phyloP scores from a whole-genome alignment of 2,329 filamentous ascomycete species.

The Knufia fluminis region DNA sequence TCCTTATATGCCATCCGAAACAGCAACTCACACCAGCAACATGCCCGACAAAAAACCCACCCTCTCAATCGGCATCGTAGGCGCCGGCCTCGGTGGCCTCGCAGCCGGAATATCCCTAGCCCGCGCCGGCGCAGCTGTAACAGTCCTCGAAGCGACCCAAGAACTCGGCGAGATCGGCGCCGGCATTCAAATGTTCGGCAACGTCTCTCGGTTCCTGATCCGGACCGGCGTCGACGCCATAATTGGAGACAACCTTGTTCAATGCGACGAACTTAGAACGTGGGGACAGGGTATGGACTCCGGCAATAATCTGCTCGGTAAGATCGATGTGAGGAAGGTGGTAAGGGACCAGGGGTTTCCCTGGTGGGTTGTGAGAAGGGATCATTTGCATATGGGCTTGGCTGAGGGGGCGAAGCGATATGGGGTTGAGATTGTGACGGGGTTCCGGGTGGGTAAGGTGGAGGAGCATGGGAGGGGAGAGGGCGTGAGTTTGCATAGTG shows the following conservation, averaged over 20 bases:
- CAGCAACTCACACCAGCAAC: no score
- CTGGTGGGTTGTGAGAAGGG: slow-evolving; percentile 36
- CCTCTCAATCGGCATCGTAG: slow-evolving; percentile 25
- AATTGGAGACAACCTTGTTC: slow-evolving; percentile 35
- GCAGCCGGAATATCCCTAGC: slow-evolving; percentile 37
- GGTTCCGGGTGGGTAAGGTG: slow-evolving; percentile 30
- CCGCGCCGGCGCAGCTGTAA: slow-evolving; percentile 32
- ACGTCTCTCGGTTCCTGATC: slow-evolving; percentile 28
- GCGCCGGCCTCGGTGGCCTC: slow-evolving; percentile 36
- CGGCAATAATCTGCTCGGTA: slow-evolving; percentile 22
- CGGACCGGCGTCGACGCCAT: slow-evolving; percentile 33
- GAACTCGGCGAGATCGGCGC: slow-evolving; percentile 34
- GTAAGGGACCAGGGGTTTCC: slow-evolving; percentile 15
- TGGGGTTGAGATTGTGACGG: slow-evolving; percentile 32
- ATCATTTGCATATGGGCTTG: slow-evolving; percentile 39
- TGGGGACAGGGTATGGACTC: slow-evolving; percentile 31
- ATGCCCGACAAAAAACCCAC: no score
- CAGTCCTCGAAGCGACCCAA: slow-evolving; percentile 34
- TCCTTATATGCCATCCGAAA: no score
- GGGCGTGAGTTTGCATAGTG: slow-evolving; percentile 13
- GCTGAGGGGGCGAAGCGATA: slow-evolving; percentile 31
- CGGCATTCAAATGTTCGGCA: slow-evolving; percentile 22
- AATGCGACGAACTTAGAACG: slow-evolving; percentile 31
- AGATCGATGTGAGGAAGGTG: slow-evolving; percentile 13
- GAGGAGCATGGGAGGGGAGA: slow-evolving; percentile 20